Evolutionary conservation across 306 rosid species (phyloP).

Genomic region (Prunus davidiana): DNA sequence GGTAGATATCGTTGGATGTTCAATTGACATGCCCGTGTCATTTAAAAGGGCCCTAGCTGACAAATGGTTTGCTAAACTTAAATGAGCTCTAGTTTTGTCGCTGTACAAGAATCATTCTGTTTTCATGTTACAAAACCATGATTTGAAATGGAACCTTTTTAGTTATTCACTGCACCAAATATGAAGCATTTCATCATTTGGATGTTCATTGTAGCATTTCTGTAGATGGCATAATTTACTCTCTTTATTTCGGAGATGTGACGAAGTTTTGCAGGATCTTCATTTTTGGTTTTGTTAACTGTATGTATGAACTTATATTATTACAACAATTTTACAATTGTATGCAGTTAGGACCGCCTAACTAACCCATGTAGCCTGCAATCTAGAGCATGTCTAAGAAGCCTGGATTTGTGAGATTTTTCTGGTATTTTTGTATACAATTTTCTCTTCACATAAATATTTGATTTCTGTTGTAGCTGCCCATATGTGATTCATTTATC

Average conservation of each 20-base stretch:
- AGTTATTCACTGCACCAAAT: neutral
- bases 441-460: too few relatives aligned
- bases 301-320: neutral
- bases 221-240: neutral
- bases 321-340: neutral
- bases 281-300: neutral
- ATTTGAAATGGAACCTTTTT: neutral
- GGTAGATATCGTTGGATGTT: constrained; percentile 17
- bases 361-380: too few relatives aligned
- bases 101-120: neutral
- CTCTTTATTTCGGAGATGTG: neutral
- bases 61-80: neutral
- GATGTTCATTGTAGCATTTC: too few relatives aligned
- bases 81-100: neutral
- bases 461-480: too few relatives aligned
- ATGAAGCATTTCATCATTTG: neutral
- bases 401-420: too few relatives aligned
- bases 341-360: too few relatives aligned
- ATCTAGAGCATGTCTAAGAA: too few relatives aligned
- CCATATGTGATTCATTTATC: too few relatives aligned
- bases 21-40: neutral
- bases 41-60: neutral
- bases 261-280: neutral
- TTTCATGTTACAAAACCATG: neutral
- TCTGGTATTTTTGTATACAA: too few relatives aligned